These are phyloP conservation scores for Penicillium sp. DNA, from an alignment of 2,329 filamentous ascomycete genomes.

Conservation along the genomic window DNA sequence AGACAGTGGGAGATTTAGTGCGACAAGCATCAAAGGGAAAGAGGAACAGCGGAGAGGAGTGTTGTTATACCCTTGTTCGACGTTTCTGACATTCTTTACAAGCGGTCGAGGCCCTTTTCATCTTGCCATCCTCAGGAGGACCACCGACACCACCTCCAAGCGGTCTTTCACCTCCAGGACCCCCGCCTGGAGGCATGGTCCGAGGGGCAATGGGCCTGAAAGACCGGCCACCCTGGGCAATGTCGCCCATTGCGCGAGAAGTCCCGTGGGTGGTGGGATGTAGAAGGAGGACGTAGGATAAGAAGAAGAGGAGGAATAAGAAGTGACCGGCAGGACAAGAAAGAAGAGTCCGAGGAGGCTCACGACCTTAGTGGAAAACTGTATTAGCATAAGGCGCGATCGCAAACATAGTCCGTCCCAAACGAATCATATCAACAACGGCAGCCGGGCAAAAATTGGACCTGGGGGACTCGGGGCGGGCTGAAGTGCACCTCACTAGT, in stretches of 20 bases:
- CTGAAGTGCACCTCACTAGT: background rate
- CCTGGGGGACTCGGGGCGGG: background rate
- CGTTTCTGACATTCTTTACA: slow-evolving; percentile 43
- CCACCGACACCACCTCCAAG: slow-evolving; percentile 15
- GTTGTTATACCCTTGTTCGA: slow-evolving; percentile 39
- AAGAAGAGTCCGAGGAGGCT: slow-evolving; percentile 3
- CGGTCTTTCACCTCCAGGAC: slow-evolving; percentile 18
- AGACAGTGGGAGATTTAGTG: background rate
- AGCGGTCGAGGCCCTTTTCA: slow-evolving; percentile 42
- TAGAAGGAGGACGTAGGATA: no score
- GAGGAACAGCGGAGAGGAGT: background rate
- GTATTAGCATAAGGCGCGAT: slow-evolving; percentile 11
- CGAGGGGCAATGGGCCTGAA: slow-evolving; percentile 40
- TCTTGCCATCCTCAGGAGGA: slow-evolving; percentile 35
- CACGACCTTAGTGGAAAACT: slow-evolving; percentile 1
- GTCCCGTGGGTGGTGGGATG: background rate
- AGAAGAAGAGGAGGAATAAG: background rate
- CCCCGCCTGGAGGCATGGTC: slow-evolving; percentile 18
- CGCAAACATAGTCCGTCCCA: slow-evolving; percentile 12
- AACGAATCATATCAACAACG: slow-evolving; percentile 15
- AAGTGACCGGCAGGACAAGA: background rate
- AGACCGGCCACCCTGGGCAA: slow-evolving; percentile 31
- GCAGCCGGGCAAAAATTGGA: slow-evolving; percentile 1
- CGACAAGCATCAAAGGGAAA: slow-evolving; percentile 1
- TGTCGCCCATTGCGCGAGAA: slow-evolving; percentile 32